Evolutionary conservation across 148 eudicot species (phyloP).

Genomic region (Bassia scoparia): DNA sequence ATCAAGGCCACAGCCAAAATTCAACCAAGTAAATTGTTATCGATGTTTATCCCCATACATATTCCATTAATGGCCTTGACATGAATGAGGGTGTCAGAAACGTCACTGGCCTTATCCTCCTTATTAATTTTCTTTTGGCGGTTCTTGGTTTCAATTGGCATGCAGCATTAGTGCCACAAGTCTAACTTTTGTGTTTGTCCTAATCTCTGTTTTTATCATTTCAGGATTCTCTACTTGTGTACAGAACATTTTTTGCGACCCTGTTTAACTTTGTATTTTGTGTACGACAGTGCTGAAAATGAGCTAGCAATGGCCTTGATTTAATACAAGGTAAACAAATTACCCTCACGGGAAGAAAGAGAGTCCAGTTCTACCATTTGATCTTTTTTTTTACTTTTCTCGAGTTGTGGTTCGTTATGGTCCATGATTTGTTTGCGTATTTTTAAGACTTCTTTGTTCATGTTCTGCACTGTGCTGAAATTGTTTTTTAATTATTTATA

Average conservation of each 20-base stretch:
- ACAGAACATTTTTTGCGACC: conserved; percentile 85
- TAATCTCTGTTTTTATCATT: too few species aligned
- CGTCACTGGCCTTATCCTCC: too few species aligned
- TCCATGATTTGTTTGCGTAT: not conserved
- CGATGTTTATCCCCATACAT: not conserved
- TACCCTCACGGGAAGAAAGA: not conserved
- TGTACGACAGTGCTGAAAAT: conserved; percentile 84
- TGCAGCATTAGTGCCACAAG: not conserved
- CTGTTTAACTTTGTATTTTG: conserved; percentile 73
- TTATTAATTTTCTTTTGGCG: too few species aligned
- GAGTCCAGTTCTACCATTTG: not conserved
- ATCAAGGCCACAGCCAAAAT: too few species aligned
- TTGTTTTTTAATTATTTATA: not conserved
- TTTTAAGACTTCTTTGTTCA: not conserved
- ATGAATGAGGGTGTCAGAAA: not conserved
- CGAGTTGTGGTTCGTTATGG: not conserved
- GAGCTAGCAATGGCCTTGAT: conserved; percentile 95
- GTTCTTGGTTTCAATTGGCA: not conserved
- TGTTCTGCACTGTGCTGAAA: not conserved
- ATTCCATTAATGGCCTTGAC: not conserved
- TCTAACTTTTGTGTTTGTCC: not conserved
- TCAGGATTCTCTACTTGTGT: conserved; percentile 87
- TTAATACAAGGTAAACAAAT: conserved; percentile 83
- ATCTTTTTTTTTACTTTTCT: conserved; percentile 1
- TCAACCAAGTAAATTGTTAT: too few species aligned